phyloP scores from a whole-genome alignment of 176 grass and related monocot species.

The Zea mays region DNA sequence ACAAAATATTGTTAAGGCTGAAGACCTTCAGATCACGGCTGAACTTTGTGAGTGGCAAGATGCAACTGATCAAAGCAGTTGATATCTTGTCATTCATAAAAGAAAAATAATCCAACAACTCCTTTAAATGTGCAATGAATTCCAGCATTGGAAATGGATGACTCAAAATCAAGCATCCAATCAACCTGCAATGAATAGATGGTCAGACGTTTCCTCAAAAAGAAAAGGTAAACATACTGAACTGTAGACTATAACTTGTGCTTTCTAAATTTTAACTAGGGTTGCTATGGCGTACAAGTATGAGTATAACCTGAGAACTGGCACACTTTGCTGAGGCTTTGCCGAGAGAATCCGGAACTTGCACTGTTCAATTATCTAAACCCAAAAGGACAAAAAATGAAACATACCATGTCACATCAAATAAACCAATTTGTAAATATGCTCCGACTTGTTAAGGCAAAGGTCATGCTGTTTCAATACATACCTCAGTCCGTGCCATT shows the following conservation, averaged over 20 bases:
- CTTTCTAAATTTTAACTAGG: slow-evolving; percentile 18
- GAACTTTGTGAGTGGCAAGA: slow-evolving; percentile 75
- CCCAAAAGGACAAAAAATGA: slow-evolving; percentile 12
- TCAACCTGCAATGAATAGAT: slow-evolving; percentile 48
- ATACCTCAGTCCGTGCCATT: slow-evolving; percentile 66
- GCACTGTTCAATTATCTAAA: slow-evolving; percentile 55
- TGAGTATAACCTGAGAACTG: slow-evolving; percentile 54
- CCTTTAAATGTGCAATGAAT: slow-evolving; percentile 75
- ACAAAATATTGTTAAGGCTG: slow-evolving; percentile 19
- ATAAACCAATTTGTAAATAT: slow-evolving; percentile 13
- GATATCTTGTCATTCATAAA: slow-evolving; percentile 79
- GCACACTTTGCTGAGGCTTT: slow-evolving; percentile 67
- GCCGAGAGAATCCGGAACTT: slow-evolving; percentile 75
- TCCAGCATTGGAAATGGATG: slow-evolving; percentile 67
- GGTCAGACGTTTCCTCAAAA: not conserved
- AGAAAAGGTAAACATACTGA: not conserved
- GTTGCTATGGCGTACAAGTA: not conserved
- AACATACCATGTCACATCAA: slow-evolving; percentile 20
- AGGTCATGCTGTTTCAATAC: not conserved
- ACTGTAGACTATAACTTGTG: not conserved
- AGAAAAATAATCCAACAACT: slow-evolving; percentile 80
- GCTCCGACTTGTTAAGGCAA: not conserved
- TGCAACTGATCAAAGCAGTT: slow-evolving; percentile 57
- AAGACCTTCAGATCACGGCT: slow-evolving; percentile 74
- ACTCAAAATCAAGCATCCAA: slow-evolving; percentile 58